A percentile compares a stretch with the other conserved stretches of the same genome.
Evolutionary conservation across 192 early-diverging fungal genomes (phyloP).

Genomic region (Chytriomyces confervae): DNA sequence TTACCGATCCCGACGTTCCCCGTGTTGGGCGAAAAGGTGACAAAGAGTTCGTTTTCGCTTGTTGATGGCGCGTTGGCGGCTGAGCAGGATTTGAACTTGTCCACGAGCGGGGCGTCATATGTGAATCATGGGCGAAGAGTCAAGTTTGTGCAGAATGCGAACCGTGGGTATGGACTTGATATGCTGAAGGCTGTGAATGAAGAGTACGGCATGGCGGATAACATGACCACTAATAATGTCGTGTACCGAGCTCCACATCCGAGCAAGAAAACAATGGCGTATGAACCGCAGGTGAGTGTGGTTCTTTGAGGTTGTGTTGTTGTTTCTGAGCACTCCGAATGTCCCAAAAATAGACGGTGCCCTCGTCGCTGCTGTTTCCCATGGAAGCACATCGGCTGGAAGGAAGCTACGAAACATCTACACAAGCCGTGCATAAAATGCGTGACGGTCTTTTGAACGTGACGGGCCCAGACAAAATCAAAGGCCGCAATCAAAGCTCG

Average conservation of each 20-base stretch:
- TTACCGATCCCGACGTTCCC: conserved; percentile 43
- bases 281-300: conserved; percentile 19
- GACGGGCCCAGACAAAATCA: conserved; percentile 10
- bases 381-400: conserved; percentile 11
- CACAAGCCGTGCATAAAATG: conserved; percentile 23
- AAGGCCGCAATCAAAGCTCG: conserved; percentile 4
- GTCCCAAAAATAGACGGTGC: conserved; percentile 3
- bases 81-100: conserved; percentile 1
- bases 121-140: conserved; percentile 30
- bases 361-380: conserved; percentile 39
- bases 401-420: conserved; percentile 36
- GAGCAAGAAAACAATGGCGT: neutral
- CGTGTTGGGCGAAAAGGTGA: conserved; percentile 46
- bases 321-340: neutral
- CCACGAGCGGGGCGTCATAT: conserved; percentile 25
- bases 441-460: conserved; percentile 34
- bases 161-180: conserved; percentile 11
- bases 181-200: conserved; percentile 24
- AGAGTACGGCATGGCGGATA: conserved; percentile 34
- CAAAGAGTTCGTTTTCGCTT: conserved; percentile 37
- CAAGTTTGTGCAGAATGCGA: conserved; percentile 21
- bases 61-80: conserved; percentile 12
- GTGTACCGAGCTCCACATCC: conserved; percentile 22
- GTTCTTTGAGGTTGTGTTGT: neutral
- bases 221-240: conserved; percentile 38